Base-by-base conservation (phyloP, 257 asterid species). In the Agastache rugosa region DNA sequence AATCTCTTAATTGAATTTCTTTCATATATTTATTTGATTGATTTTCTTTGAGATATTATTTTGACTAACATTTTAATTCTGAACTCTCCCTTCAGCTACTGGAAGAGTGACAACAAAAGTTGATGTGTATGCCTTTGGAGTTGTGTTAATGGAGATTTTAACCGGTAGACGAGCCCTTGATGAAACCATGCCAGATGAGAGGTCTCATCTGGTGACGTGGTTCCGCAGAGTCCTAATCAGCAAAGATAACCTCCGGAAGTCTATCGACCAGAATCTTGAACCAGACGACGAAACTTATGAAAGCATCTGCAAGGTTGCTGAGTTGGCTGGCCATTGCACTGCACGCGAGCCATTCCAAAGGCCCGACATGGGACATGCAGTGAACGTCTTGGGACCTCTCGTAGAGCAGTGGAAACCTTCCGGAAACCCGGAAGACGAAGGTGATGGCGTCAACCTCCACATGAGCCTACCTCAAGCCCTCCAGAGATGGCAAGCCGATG, bases 321-420 rank as follows among this genome's bases (percentile, higher is more conserved):
- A 94, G 83, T 67, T 94, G 72, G 99, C 97, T 0, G 96, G 97
- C 14, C 96, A 94, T 14, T 92, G 97, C 83, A 87, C 97, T 1
- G 97, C 97, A 10, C 92, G 96, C 0, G 97, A 94, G 77, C 96
- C 99, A 9, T 82, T 69, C 81, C 99, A 94, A 78, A 86, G 99
- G 59, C 99, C 97, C 6, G 97, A 94, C 69, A 94, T 94, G 99
- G 99, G 99, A 10, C 97, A 94, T 8, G 97, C 96, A 1, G 97
- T 92, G 22, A 92, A 92, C 23, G 90, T 94, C 29, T 79, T 94
- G 50, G 93, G 97, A 5, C 97, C 99, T 14, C 96, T 92, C 11
- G 99, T 94, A 0, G 97, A 92, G 75, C 95, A 84, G 60, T 94
- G 97, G 97, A 92, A 83, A 54, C 99, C 99, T 9, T 71, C 90